These are phyloP conservation scores for Fusarium kyushuense DNA, from an alignment of 2,329 filamentous ascomycete genomes.

Conservation along the genomic window DNA sequence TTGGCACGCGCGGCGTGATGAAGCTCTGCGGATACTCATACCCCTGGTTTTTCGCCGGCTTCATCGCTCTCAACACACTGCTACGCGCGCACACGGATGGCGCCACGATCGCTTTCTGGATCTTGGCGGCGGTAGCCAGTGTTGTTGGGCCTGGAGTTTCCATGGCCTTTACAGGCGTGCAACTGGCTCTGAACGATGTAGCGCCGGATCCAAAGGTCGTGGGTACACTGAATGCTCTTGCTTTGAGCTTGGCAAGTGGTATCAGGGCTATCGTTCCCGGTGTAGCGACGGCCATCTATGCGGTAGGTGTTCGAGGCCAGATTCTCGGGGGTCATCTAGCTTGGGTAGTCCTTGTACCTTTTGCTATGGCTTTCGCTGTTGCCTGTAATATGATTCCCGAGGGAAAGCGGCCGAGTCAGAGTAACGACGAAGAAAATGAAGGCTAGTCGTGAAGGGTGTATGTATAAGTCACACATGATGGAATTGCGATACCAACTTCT, in stretches of 20 bases:
- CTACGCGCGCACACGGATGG: slow-evolving; percentile 53
- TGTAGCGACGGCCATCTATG: slow-evolving; percentile 74
- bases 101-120: slow-evolving; percentile 67
- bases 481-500: too few relatives aligned
- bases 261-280: slow-evolving; percentile 76
- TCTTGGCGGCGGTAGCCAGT: slow-evolving; percentile 55
- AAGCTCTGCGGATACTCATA: slow-evolving; percentile 66
- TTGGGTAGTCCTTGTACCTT: slow-evolving; percentile 52
- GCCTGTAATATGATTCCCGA: slow-evolving; percentile 48
- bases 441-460: background rate
- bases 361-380: slow-evolving; percentile 47
- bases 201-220: slow-evolving; percentile 73
- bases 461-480: background rate
- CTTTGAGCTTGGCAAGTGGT: slow-evolving; percentile 69
- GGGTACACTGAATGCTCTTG: slow-evolving; percentile 75
- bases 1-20: slow-evolving; percentile 76
- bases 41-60: slow-evolving; percentile 72
- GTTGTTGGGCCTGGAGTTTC: slow-evolving; percentile 71
- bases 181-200: slow-evolving; percentile 81
- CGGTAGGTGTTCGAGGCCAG: slow-evolving; percentile 71
- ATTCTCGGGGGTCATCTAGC: slow-evolving; percentile 70
- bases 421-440: slow-evolving; percentile 27
- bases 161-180: slow-evolving; percentile 78
- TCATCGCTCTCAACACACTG: slow-evolving; percentile 67
- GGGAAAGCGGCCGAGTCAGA: slow-evolving; percentile 37